Conservation (phyloP, 345 rosid genomes). For the Euphorbia peplus region DNA sequence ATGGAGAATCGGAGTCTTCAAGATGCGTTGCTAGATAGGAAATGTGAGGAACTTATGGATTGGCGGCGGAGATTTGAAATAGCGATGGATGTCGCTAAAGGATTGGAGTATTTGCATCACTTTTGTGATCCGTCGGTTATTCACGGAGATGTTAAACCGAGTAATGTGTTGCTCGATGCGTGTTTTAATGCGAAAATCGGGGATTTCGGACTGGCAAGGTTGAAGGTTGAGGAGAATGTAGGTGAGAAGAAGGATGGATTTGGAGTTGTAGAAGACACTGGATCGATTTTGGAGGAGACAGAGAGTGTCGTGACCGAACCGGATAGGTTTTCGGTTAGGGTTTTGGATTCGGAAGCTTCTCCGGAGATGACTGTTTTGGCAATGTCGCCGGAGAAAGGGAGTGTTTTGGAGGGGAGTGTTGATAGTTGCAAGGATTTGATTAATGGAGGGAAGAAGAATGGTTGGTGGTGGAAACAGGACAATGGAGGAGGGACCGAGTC, state of each 20-base stretch:
- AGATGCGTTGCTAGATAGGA: slow-evolving; percentile 63
- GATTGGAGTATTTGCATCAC: slow-evolving; percentile 24
- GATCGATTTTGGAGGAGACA: slow-evolving; percentile 66
- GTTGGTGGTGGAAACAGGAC: slow-evolving; percentile 40
- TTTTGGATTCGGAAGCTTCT: slow-evolving; percentile 42
- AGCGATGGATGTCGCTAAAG: slow-evolving; percentile 15
- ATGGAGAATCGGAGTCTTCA: slow-evolving; percentile 75
- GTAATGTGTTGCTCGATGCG: slow-evolving; percentile 54
- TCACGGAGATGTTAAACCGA: slow-evolving; percentile 72
- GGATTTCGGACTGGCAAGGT: slow-evolving; percentile 73
- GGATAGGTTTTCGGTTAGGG: slow-evolving; percentile 42
- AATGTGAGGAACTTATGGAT: slow-evolving; percentile 63
- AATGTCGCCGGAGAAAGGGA: slow-evolving; percentile 44
- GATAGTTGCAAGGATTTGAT: slow-evolving; percentile 14
- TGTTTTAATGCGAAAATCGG: slow-evolving; percentile 65
- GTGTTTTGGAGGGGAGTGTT: slow-evolving; percentile 40
- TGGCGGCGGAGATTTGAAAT: slow-evolving; percentile 47
- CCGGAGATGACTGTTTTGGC: too few species aligned
- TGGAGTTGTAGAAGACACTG: slow-evolving; percentile 42
- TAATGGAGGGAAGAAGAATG: slow-evolving; percentile 12
- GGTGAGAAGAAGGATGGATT: slow-evolving; percentile 26
- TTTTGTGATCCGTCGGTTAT: slow-evolving; percentile 51
- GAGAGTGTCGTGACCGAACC: slow-evolving; percentile 63
- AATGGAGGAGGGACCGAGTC: slow-evolving; percentile 51
- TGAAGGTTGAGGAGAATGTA: slow-evolving; percentile 48